Evolutionary conservation across 2,329 filamentous ascomycete genomes (phyloP), one percentile per base, ranked within the genome.

Genomic region (Colletotrichum sp.): DNA sequence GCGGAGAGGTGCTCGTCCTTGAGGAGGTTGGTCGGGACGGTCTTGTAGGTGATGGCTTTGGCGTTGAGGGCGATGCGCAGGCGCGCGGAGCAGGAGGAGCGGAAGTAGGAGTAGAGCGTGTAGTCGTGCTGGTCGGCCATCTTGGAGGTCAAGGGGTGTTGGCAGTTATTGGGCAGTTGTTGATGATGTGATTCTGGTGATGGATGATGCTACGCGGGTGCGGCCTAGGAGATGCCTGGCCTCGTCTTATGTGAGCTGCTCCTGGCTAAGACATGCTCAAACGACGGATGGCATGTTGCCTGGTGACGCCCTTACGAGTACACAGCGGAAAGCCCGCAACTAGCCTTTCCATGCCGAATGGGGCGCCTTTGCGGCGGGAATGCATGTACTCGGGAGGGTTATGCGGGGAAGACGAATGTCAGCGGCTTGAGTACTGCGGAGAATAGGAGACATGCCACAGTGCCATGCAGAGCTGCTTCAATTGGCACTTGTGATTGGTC

Each of bases 61-160:
- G 91, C 84, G 71, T 89, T 84, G 2, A 92, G 84, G 13, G 90
- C 90, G 75, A 93, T 93, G 61, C 91, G 90, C 7, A 93, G 84
- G 15, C 92, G 89, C 1, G 89, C 91, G 1, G 91, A 90, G 83
- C 91, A 93, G 18, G 91, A 92, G 64, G 91, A 93, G 77, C 90
- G 87, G 83, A 90, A 92, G 84, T 92, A 93, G 76, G 87, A 89
- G 84, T 93, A 88, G 12, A 93, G 87, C 2, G 82, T 85, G 79
- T 84, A 86, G 39, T 82, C 78, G 32, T 32, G 43, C 0, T 52
- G 4, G 3, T 62, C 58, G 2, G 39, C 30, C 73, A 75, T 75
- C 8, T 67, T 72, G 56, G 13, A 6, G 8, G 16, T 9, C 2
- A 43, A 10, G 22, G 25, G 28, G 1, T 28, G 12, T n/a, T 10